phyloP scores from a whole-genome alignment of 768 basidiomycete species.

The Ephemerocybe angulata region DNA sequence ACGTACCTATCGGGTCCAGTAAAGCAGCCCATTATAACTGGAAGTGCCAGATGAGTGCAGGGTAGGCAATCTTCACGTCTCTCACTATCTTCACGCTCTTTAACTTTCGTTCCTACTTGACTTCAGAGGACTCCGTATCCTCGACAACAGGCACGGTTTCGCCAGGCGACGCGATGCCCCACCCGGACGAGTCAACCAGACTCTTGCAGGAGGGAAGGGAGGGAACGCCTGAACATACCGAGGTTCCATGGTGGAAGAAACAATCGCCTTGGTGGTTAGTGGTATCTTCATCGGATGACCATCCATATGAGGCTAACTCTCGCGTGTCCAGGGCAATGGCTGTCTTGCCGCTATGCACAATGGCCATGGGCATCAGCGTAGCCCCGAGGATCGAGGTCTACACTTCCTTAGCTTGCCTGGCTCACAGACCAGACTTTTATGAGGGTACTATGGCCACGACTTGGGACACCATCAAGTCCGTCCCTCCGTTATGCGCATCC shows the following conservation, averaged over 20 bases:
- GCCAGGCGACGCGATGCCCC: too few relatives aligned
- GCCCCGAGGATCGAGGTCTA: constrained; percentile 74
- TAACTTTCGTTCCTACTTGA: too few relatives aligned
- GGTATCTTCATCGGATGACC: not conserved
- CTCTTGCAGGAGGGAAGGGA: too few relatives aligned
- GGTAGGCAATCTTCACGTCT: too few relatives aligned
- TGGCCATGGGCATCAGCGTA: constrained; percentile 51
- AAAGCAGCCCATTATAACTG: too few relatives aligned
- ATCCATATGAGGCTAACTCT: not conserved
- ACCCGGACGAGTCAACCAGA: too few relatives aligned
- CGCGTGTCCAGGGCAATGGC: constrained; percentile 51
- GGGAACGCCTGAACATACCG: too few relatives aligned
- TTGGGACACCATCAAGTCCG: not conserved
- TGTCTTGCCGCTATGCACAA: constrained; percentile 48
- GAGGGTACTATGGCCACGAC: constrained; percentile 1
- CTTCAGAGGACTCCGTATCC: too few relatives aligned
- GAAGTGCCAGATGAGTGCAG: too few relatives aligned
- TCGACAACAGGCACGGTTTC: too few relatives aligned
- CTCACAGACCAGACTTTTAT: constrained; percentile 56
- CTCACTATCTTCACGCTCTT: too few relatives aligned
- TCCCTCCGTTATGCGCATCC: constrained; percentile 41
- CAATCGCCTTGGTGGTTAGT: constrained; percentile 73
- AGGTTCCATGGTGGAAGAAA: constrained; percentile 75
- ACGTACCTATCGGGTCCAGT: too few relatives aligned
- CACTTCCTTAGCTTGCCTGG: constrained; percentile 65